Evolutionary conservation across 805 yeast genomes (phyloP), one percentile per base, ranked within the genome.

Genomic region (Pichia insulana): DNA sequence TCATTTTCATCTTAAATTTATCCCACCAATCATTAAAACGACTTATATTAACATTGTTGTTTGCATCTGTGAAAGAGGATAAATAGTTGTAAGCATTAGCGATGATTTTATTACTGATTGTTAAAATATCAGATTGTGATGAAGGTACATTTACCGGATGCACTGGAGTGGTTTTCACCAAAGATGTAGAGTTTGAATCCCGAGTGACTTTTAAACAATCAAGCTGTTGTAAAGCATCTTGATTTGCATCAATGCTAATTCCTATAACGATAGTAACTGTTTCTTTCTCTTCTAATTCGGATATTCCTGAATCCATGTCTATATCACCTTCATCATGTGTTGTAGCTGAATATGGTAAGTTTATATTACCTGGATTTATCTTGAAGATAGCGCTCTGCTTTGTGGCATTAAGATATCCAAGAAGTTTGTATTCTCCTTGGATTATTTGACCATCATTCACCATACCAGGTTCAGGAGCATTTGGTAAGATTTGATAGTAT

Each of bases 11-110:
- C 59, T 76, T 84, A 64, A 92, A 90, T 62, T 87, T 89, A 50
- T 73, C 80, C 98, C 98, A 86, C 98, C 98, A 90, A 33, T 74
- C 81, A 57, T 90, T 94, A 54, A 90, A 90, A 34, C 78, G 83
- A 55, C 81, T 84, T 56, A 90, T 84, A 3, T 89, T 83, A 3
- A 90, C 96, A 51, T 78, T 85, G 2, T 95, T 95, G 18, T 74
- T 68, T 5, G 66, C 59, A 55, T 87, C 95, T 7, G 87, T 73
- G 58, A 89, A 90, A n/a, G 97, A 85, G 2, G 94, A 78, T 38
- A 90, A 63, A 58, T 75, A 92, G 57, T 92, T 89, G 63, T 90
- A 92, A 2, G 97, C 97, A 61, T 92, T 87, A 31, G 80, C 80
- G 17, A 92, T 94, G 44, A 92, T 87, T 57, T 84, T 85, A 47